Conservation (phyloP, 192 early-diverging fungal genomes). For the Backusella tuberculispora region DNA sequence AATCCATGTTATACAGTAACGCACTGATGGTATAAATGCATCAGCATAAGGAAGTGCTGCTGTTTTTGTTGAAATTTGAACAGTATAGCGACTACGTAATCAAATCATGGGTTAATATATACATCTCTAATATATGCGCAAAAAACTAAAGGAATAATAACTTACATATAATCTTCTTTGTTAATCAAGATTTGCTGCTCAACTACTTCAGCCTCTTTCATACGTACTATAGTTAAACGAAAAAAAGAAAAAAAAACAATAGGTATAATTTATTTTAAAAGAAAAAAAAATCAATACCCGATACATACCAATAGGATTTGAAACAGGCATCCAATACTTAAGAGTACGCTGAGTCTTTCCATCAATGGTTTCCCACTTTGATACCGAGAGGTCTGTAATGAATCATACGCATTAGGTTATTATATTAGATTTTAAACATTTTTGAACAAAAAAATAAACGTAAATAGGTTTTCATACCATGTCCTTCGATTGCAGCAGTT, state of each 20-base stretch:
- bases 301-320: slow-evolving; percentile 67
- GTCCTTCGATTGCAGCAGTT: slow-evolving; percentile 30
- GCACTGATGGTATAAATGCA: slow-evolving; percentile 44
- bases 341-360: slow-evolving; percentile 45
- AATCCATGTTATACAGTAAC: slow-evolving; percentile 74
- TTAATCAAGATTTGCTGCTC: slow-evolving; percentile 62
- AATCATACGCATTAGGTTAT: neutral
- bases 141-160: slow-evolving; percentile 16
- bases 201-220: slow-evolving; percentile 69
- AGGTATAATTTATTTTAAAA: neutral
- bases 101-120: neutral
- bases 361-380: slow-evolving; percentile 30
- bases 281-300: neutral
- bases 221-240: slow-evolving; percentile 50
- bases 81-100: slow-evolving; percentile 51
- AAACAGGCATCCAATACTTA: slow-evolving; percentile 70
- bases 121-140: neutral
- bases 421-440: no score
- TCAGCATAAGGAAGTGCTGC: slow-evolving; percentile 47
- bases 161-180: slow-evolving; percentile 62
- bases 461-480: neutral
- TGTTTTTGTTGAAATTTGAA: slow-evolving; percentile 53
- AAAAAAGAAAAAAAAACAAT: neutral
- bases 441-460: neutral
- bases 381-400: slow-evolving; percentile 13